A percentile compares a stretch with the other conserved stretches of the same genome.
Conservation (phyloP, 1,284 basidiomycete species). For the Abortiporus biennis region DNA sequence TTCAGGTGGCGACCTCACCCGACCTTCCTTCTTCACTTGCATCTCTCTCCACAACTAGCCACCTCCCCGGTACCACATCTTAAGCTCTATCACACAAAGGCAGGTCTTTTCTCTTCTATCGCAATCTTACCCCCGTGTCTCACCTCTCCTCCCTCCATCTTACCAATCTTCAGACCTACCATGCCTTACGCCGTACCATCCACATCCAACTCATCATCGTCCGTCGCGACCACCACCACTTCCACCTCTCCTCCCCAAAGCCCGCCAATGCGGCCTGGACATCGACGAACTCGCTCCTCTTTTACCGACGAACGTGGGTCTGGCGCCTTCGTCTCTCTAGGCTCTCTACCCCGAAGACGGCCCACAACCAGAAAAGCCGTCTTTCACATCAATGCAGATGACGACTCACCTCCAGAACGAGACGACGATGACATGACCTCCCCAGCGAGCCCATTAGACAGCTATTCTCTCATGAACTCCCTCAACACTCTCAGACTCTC, state of each 20-base stretch:
- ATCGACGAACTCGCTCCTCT: constrained; percentile 27
- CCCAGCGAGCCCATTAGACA: constrained; percentile 14
- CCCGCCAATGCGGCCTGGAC: constrained; percentile 11
- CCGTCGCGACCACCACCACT: constrained; percentile 14
- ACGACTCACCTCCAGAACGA: constrained; percentile 21
- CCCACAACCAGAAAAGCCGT: constrained; percentile 25
- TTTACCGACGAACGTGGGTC: constrained; percentile 42
- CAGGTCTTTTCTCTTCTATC: too few species aligned
- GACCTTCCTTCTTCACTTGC: too few species aligned
- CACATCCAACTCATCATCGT: constrained; percentile 11
- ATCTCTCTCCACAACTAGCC: too few species aligned
- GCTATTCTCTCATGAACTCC: constrained; percentile 13
- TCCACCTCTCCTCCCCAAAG: constrained; percentile 13
- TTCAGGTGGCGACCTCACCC: too few species aligned
- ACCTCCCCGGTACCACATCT: too few species aligned
- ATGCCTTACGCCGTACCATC: constrained; percentile 26
- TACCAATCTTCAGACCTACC: constrained; percentile 1
- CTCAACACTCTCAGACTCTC: constrained; percentile 17
- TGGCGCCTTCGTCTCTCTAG: constrained; percentile 48
- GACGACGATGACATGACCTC: constrained; percentile 24
- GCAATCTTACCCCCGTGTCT: too few species aligned
- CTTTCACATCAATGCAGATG: constrained; percentile 28
- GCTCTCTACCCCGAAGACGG: constrained; percentile 36
- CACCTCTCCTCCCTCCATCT: constrained; percentile 3
- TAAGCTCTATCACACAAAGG: too few species aligned